Evolutionary conservation across 2,329 filamentous ascomycete genomes (phyloP), one percentile per base, ranked within the genome.

Genomic region (Camillea tinctor): DNA sequence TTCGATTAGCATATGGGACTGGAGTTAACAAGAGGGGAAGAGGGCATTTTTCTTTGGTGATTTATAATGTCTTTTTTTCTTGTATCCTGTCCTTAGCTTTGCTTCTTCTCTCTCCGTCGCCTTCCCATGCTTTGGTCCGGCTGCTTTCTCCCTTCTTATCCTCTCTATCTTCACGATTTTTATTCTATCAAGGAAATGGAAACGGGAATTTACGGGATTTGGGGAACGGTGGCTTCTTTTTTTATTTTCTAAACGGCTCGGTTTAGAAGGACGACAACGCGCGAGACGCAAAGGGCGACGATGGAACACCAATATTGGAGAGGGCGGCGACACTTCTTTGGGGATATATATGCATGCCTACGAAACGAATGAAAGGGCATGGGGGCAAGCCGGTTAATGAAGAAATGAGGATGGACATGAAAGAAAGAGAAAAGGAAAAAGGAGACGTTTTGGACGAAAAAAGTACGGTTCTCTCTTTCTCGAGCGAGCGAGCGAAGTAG

Each of bases 1-100:
- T 52, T 63, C 60, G 58, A 60, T 60, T 59, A 67, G 68, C 68
- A 69, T 69, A 48, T 68, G 67, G 69, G 67, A 67, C 59, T 57
- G 69, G 69, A 70, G 67, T 70, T 64, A 61, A 58, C 54, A 67
- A 67, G 56, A 53, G 56, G 61, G 57, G 60, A 55, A 57, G 62
- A 64, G 64, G 58, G 66, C n/a, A n/a, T 65, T 59, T 66, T 61
- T 58, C 60, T 63, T 67, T 61, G 20, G 23, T 56, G 56, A 50
- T 52, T 57, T 66, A 44, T 44, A 44, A 44, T 60, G 59, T 59
- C 36, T 56, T 50, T 56, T 62, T 30, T 52, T 52, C 30, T 52
- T 52, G 56, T 49, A 21, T 44, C 54, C 9, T 21, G 26, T 48
- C 22, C 56, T 24, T 7, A 30, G 36, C 44, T 53, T 26, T 36